Evolutionary conservation across 2,329 filamentous ascomycete species (phyloP), one percentile per base, ranked within the genome.

Genomic region (Claviceps monticola): DNA sequence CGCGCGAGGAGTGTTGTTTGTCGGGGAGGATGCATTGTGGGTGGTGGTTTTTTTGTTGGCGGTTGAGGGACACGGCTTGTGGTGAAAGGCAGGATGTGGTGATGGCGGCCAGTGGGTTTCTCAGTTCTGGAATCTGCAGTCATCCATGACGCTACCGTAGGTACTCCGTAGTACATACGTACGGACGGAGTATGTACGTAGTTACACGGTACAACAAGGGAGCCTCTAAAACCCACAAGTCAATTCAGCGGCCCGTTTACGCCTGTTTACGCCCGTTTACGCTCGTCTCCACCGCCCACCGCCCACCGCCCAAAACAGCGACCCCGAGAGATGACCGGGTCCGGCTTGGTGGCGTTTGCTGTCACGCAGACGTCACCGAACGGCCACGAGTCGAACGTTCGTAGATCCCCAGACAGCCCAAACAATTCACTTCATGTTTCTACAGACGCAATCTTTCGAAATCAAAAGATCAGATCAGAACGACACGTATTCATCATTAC

Each of bases 261-360:
- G n/a, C n/a, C n/a, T n/a, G n/a, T n/a, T n/a, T n/a, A n/a, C n/a
- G n/a, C n/a, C n/a, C n/a, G n/a, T n/a, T n/a, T n/a, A n/a, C n/a
- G n/a, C n/a, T n/a, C n/a, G 26, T 21, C 29, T 38, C 38, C 53
- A 56, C 57, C 57, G 54, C 57, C 54, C 19, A 19, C 19, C 19
- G 19, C 19, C 19, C 57, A 53, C 57, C 57, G 54, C 57, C 56
- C 39, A 39, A 49, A 37, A 29, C 23, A 50, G 52, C 26, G 43
- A 23, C 6, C 19, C 29, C 6, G 16, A 13, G 4, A 29, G 29
- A 29, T 29, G 29, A 19, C 8, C 9, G 29, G 26, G 23, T 26
- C 6, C 23, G 6, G 23, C 23, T 26, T 26, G 19, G 14, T 39
- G 13, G 11, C 2, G 46, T 26, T 38, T 26, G 37, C 46, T 44